A percentile compares a stretch with the other conserved stretches of the same genome.
These are phyloP conservation scores for Candida sithepensis DNA, from an alignment of 805 yeast species.

Conservation along the genomic window DNA sequence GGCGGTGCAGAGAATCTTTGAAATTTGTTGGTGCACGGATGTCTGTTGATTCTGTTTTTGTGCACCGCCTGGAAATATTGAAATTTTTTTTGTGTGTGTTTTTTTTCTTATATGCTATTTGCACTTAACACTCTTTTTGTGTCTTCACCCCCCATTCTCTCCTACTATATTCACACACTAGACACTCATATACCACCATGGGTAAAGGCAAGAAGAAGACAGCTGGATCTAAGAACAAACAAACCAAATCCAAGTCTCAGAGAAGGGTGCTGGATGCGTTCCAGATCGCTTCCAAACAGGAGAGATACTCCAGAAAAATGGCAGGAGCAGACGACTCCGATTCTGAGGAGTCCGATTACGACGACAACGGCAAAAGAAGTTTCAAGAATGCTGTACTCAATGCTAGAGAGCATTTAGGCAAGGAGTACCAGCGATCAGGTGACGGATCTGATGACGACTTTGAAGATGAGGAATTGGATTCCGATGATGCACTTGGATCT, in stretches of 20 bases:
- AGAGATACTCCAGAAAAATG: constrained; percentile 1
- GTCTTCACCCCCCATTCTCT: too few relatives aligned
- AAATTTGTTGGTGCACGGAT: too few relatives aligned
- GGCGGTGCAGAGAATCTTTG: too few relatives aligned
- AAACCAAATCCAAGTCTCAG: constrained; percentile 13
- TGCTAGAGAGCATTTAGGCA: constrained; percentile 30
- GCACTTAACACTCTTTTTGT: too few relatives aligned
- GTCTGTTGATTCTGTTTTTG: too few relatives aligned
- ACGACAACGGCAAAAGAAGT: constrained; percentile 3
- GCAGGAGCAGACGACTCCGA: background rate
- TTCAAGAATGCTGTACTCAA: constrained; percentile 27
- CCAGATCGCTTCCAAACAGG: constrained; percentile 25
- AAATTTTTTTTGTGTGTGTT: too few relatives aligned
- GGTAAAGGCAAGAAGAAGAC: constrained; percentile 9
- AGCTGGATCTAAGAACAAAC: background rate
- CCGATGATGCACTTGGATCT: constrained; percentile 87
- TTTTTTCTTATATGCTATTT: too few relatives aligned
- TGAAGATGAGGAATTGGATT: constrained; percentile 40
- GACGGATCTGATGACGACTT: constrained; percentile 30
- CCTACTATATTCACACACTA: too few relatives aligned
- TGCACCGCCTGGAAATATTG: too few relatives aligned
- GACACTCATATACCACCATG: too few relatives aligned
- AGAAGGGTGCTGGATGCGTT: constrained; percentile 26
- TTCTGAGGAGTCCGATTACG: constrained; percentile 3
- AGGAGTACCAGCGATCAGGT: background rate